Conservation (phyloP, 768 basidiomycete genomes). For the Coprinopsis marcescibilis region DNA sequence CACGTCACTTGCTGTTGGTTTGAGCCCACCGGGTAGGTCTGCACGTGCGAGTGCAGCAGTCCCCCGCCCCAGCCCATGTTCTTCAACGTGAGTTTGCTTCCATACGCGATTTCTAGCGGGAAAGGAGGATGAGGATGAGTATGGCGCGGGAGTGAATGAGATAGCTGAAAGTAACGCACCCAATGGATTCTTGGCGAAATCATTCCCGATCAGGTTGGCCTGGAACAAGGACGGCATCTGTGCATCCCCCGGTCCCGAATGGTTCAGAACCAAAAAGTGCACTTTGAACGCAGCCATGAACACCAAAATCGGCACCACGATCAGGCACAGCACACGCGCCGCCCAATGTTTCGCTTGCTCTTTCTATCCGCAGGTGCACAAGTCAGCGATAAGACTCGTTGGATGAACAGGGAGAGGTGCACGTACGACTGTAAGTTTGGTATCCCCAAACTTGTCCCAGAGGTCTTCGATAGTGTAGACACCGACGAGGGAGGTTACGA, state of each 20-base stretch:
- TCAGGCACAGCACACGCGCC: slow-evolving; percentile 80
- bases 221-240: slow-evolving; percentile 99
- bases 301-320: slow-evolving; percentile 84
- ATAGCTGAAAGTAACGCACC: slow-evolving; percentile 37
- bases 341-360: slow-evolving; percentile 90
- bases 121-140: too few relatives aligned
- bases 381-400: slow-evolving; percentile 3
- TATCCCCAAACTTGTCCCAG: slow-evolving; percentile 97
- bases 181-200: slow-evolving; percentile 86
- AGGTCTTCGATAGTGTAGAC: slow-evolving; percentile 96
- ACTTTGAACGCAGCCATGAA: slow-evolving; percentile 95
- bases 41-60: slow-evolving; percentile 94
- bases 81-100: slow-evolving; percentile 88
- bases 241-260: slow-evolving; percentile 93
- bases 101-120: slow-evolving; percentile 71
- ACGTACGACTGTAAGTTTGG: slow-evolving; percentile 84
- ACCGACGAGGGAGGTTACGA: slow-evolving; percentile 92
- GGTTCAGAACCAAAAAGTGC: slow-evolving; percentile 91
- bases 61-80: slow-evolving; percentile 99
- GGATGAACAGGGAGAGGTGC: not conserved
- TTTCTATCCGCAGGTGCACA: slow-evolving; percentile 40
- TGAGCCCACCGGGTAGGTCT: slow-evolving; percentile 88
- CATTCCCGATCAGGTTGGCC: slow-evolving; percentile 90
- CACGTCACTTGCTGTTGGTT: slow-evolving; percentile 96
- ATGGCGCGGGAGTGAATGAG: not conserved